These are phyloP conservation scores for Aegle marmelos DNA, from an alignment of 345 rosid genomes.

Conservation along the genomic window DNA sequence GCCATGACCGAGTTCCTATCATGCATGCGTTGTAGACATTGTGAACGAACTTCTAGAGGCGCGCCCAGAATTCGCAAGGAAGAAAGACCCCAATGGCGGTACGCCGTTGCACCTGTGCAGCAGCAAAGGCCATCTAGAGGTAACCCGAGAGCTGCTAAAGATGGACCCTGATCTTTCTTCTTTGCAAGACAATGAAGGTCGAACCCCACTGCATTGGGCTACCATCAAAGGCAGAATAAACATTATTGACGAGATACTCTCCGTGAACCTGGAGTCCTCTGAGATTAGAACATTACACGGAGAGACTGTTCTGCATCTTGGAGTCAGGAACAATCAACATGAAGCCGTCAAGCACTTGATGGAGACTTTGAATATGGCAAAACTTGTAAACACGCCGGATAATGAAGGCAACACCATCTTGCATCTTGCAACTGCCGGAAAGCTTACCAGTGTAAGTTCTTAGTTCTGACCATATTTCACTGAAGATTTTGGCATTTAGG, in stretches of 20 bases:
- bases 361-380: conserved; percentile 30
- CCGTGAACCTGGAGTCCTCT: conserved; percentile 28
- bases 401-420: conserved; percentile 48
- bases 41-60: conserved; percentile 33
- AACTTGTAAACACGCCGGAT: conserved; percentile 32
- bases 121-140: conserved; percentile 44
- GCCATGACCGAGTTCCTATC: too few species aligned
- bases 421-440: conserved; percentile 49
- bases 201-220: conserved; percentile 52
- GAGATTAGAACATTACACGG: conserved; percentile 31
- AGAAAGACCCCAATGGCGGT: conserved; percentile 25
- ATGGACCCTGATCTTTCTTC: conserved; percentile 32
- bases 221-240: conserved; percentile 43
- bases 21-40: conserved; percentile 17
- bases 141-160: conserved; percentile 40
- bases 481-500: background rate
- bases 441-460: conserved; percentile 35
- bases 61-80: conserved; percentile 39
- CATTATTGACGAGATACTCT: conserved; percentile 41
- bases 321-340: conserved; percentile 37
- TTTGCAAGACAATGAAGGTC: conserved; percentile 36
- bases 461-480: background rate
- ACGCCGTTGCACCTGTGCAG: conserved; percentile 43
- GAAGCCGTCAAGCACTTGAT: conserved; percentile 40
- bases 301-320: conserved; percentile 51